These are phyloP conservation scores for Annulohypoxylon truncatum DNA, from an alignment of 2,329 filamentous ascomycete species.

Conservation along the genomic window DNA sequence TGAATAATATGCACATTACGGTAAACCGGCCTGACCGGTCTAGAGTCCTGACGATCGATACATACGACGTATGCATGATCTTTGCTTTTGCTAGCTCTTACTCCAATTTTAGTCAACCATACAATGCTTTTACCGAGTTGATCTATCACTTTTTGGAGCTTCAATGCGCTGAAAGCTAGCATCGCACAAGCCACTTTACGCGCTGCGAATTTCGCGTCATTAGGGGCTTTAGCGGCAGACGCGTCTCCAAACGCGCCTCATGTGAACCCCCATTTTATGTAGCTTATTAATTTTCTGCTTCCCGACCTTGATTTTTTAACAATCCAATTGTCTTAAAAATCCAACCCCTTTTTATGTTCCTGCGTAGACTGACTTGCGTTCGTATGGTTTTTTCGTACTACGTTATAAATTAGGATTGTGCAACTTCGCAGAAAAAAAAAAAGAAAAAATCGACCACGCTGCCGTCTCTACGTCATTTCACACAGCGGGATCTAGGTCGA, in stretches of 20 bases:
- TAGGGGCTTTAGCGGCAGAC: constrained; percentile 13
- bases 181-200: constrained; percentile 41
- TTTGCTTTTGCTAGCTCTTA: constrained; percentile 2
- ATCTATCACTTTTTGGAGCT: constrained; percentile 1
- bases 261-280: constrained; percentile 20
- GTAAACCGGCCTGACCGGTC: constrained; percentile 14
- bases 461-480: constrained; percentile 32
- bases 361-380: neutral
- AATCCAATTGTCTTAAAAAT: constrained; percentile 20
- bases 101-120: neutral
- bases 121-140: neutral
- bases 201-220: constrained; percentile 30
- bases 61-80: neutral
- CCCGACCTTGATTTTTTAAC: constrained; percentile 1
- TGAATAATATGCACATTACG: constrained; percentile 16
- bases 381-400: neutral
- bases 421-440: neutral
- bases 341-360: neutral
- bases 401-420: neutral
- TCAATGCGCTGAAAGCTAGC: constrained; percentile 20
- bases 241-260: constrained; percentile 34
- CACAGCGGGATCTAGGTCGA: constrained; percentile 14
- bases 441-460: constrained; percentile 21
- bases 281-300: constrained; percentile 13
- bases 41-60: constrained; percentile 12